Percentiles rank a stretch among this genome's conserved stretches.
Evolutionary conservation across 1,284 basidiomycete genomes (phyloP).

Genomic region (Sporisorium graminicola): DNA sequence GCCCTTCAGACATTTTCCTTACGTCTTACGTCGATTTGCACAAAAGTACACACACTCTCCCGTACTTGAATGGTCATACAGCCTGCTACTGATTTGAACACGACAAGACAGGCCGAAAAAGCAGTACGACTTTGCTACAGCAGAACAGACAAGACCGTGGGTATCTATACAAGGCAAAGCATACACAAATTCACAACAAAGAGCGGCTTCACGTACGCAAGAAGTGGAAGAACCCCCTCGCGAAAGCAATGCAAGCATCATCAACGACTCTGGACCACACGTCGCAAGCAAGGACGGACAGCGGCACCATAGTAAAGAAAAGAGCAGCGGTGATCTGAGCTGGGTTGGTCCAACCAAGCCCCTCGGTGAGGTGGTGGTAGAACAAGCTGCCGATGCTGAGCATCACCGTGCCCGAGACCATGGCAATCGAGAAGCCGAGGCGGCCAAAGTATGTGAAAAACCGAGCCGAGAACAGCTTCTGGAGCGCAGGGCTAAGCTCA

Average conservation of each 20-base stretch:
- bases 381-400: conserved; percentile 53
- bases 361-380: conserved; percentile 38
- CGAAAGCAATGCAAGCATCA: conserved; percentile 40
- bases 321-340: conserved; percentile 44
- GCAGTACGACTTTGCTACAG: not conserved
- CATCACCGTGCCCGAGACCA: conserved; percentile 54
- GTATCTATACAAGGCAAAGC: conserved; percentile 2
- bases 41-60: not conserved
- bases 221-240: conserved; percentile 50
- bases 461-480: conserved; percentile 33
- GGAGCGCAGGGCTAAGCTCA: conserved; percentile 45
- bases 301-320: conserved; percentile 55
- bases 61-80: not conserved
- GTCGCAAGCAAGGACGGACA: conserved; percentile 48
- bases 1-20: too few relatives aligned
- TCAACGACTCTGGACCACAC: conserved; percentile 52
- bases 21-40: not conserved
- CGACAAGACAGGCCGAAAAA: not conserved
- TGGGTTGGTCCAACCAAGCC: conserved; percentile 33
- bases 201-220: conserved; percentile 21
- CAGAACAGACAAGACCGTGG: not conserved
- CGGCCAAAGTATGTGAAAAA: conserved; percentile 52
- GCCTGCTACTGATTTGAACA: not conserved
- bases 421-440: conserved; percentile 53
- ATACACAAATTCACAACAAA: not conserved